These are phyloP conservation scores for Phytophthora hibernalis DNA, from an alignment of 352 stramenopile species.

Conservation along the genomic window DNA sequence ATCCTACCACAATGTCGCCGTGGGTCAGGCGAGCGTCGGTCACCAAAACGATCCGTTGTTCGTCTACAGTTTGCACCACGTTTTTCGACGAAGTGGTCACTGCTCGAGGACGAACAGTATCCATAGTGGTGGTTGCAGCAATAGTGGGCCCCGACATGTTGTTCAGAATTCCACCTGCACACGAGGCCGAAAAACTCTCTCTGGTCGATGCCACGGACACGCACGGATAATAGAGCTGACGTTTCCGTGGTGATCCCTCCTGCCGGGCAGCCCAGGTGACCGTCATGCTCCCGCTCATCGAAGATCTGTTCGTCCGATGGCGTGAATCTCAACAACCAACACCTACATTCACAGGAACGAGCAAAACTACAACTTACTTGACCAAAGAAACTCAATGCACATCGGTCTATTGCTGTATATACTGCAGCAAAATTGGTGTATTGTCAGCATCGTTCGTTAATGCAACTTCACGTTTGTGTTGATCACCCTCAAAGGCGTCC, in stretches of 20 bases:
- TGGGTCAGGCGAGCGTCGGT: slow-evolving; percentile 52
- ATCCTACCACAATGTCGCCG: slow-evolving; percentile 48
- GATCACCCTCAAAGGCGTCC: slow-evolving; percentile 5
- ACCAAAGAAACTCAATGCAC: no score
- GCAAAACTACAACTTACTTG: neutral
- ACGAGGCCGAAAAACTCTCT: neutral
- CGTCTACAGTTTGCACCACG: slow-evolving; percentile 27
- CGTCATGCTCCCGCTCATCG: neutral
- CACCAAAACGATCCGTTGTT: slow-evolving; percentile 39
- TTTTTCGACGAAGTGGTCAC: slow-evolving; percentile 17
- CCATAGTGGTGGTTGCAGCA: neutral
- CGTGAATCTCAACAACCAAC: neutral
- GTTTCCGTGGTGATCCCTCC: neutral
- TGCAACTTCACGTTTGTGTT: neutral
- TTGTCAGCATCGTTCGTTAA: neutral
- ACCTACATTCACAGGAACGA: no score
- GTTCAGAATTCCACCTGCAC: neutral
- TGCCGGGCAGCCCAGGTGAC: neutral
- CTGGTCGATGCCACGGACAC: neutral
- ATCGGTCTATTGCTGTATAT: neutral
- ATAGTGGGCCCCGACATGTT: neutral
- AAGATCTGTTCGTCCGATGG: neutral
- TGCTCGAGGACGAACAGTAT: neutral
- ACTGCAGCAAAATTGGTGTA: neutral
- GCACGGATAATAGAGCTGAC: neutral